A percentile compares a stretch with the other conserved stretches of the same genome.
Conservation (phyloP, 176 grass and related monocot species). For the Carex kokanica region DNA sequence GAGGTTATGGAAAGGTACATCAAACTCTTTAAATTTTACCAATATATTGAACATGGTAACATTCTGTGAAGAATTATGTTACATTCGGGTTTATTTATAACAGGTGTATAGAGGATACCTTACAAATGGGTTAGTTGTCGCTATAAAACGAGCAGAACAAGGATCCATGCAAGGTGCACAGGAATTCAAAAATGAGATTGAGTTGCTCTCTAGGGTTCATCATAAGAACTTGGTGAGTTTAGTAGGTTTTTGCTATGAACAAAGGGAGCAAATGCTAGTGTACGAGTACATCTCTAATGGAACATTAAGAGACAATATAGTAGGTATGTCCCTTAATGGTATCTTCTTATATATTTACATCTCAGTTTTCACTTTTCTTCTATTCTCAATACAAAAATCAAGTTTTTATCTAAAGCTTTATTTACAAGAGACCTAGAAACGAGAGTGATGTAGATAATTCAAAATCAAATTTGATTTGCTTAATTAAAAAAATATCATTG, state of each 20-base stretch:
- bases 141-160: slow-evolving; percentile 72
- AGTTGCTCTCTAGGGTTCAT: slow-evolving; percentile 84
- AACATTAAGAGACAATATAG: slow-evolving; percentile 63
- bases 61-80: not conserved
- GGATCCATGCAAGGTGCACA: slow-evolving; percentile 78
- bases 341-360: not conserved
- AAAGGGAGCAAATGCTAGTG: slow-evolving; percentile 86
- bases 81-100: slow-evolving; percentile 17
- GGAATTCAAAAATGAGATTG: slow-evolving; percentile 96
- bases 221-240: slow-evolving; percentile 80
- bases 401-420: not conserved
- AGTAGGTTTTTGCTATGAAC: slow-evolving; percentile 79
- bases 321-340: slow-evolving; percentile 41
- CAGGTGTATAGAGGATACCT: slow-evolving; percentile 82
- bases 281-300: slow-evolving; percentile 82
- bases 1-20: slow-evolving; percentile 84
- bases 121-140: slow-evolving; percentile 48
- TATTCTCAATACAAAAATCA: not conserved
- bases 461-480: not conserved
- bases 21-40: not conserved
- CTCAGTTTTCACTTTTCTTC: slow-evolving; percentile 1
- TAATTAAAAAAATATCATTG: not conserved
- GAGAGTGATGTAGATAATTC: too few relatives aligned
- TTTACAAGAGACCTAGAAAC: too few relatives aligned
- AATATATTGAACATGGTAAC: not conserved